Evolutionary conservation across 306 rosid species (phyloP).

Genomic region (Pterocarpus macrocarpus): DNA sequence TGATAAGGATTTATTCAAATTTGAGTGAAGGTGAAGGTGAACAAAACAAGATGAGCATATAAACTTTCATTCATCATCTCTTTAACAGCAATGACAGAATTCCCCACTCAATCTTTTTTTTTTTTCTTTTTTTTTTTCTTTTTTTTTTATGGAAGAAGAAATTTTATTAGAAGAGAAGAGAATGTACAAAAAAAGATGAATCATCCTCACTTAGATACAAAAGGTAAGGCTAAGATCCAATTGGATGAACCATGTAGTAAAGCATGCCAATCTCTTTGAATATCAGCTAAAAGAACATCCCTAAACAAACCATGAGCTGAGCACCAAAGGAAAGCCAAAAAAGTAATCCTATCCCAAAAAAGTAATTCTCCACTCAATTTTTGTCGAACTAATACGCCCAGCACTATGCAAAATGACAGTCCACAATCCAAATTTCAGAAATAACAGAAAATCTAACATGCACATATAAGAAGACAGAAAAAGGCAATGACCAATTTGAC

Average conservation of each 20-base stretch:
- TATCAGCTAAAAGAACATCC: too few species aligned
- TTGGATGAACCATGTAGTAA: too few species aligned
- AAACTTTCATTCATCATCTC: conserved; percentile 20
- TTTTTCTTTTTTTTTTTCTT: too few species aligned
- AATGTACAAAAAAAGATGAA: too few species aligned
- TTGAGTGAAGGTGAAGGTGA: not conserved
- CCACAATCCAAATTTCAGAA: conserved; percentile 35
- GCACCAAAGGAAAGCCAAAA: too few species aligned
- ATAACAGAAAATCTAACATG: conserved; percentile 20
- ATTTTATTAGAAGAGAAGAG: too few species aligned
- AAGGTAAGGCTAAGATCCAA: too few species aligned
- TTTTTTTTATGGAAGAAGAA: too few species aligned
- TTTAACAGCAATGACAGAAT: not conserved
- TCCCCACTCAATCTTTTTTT: not conserved
- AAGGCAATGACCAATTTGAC: not conserved
- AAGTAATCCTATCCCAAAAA: too few species aligned
- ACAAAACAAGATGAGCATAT: not conserved
- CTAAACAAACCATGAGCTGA: too few species aligned
- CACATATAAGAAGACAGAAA: not conserved
- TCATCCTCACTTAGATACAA: too few species aligned
- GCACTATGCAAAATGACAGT: conserved; percentile 18
- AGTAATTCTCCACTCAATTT: not conserved
- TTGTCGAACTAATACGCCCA: conserved; percentile 13
- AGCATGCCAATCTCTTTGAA: too few species aligned
- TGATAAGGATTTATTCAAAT: not conserved